These are phyloP conservation scores for Uromyces viciae-fabae DNA, from an alignment of 1,284 basidiomycete species.

Conservation along the genomic window DNA sequence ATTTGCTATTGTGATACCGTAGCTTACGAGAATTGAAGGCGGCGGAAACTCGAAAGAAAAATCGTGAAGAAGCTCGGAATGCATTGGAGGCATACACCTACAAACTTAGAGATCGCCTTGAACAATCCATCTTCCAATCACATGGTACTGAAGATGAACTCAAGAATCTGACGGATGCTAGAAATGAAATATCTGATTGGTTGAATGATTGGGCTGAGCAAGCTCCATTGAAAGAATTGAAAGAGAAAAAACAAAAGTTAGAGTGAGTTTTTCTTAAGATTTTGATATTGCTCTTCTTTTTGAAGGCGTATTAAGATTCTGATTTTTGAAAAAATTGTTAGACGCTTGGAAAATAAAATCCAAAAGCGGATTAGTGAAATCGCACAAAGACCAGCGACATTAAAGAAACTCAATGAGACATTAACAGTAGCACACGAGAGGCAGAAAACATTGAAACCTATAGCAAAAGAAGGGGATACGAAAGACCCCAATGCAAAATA, in stretches of 20 bases:
- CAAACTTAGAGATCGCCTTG: conserved; percentile 75
- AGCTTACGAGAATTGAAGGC: conserved; percentile 75
- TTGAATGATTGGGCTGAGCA: conserved; percentile 77
- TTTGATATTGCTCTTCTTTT: conserved; percentile 16
- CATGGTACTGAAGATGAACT: conserved; percentile 73
- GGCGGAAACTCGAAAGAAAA: conserved; percentile 71
- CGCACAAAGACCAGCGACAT: conserved; percentile 65
- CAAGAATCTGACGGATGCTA: conserved; percentile 63
- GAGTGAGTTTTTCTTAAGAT: conserved; percentile 63
- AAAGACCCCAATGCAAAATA: conserved; percentile 51
- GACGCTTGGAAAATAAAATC: conserved; percentile 74
- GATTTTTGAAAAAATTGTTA: conserved; percentile 53
- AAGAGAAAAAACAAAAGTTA: conserved; percentile 69
- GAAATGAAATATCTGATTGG: conserved; percentile 74
- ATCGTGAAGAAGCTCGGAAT: conserved; percentile 85
- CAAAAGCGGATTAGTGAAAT: conserved; percentile 81
- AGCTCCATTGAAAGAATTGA: conserved; percentile 70
- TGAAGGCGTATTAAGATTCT: too few relatives aligned
- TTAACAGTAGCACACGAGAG: conserved; percentile 66
- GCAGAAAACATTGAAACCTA: conserved; percentile 66
- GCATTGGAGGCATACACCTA: conserved; percentile 88
- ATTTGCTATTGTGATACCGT: too few relatives aligned
- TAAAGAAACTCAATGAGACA: conserved; percentile 66
- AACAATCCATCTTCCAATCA: conserved; percentile 68
- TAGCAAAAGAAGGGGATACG: conserved; percentile 62